Conservation (phyloP, 106 monocot genomes). For the Agapanthus africanus region DNA sequence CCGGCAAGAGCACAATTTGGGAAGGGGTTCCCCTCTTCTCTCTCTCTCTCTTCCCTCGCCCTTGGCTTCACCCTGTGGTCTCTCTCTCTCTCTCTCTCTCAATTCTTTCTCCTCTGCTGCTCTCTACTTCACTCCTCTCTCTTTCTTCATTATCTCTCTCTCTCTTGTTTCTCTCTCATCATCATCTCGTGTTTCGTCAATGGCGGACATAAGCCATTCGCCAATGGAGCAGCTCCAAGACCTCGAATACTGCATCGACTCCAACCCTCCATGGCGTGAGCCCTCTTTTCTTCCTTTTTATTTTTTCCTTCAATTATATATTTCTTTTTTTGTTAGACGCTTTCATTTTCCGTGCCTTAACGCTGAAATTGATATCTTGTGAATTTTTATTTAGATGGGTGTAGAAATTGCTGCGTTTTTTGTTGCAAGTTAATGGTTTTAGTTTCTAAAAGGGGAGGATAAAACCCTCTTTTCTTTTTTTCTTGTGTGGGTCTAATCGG, state of each 20-base stretch:
- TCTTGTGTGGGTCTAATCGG: too few species aligned
- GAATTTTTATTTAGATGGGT: too few species aligned
- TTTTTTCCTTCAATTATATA: not conserved
- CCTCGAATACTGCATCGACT: constrained; percentile 92
- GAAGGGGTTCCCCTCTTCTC: too few species aligned
- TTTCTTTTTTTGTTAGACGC: not conserved
- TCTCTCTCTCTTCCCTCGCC: too few species aligned
- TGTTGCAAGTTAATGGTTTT: not conserved
- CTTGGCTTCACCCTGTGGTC: too few species aligned
- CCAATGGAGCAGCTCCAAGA: constrained; percentile 96
- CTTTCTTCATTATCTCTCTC: not conserved
- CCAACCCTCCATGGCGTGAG: constrained; percentile 87
- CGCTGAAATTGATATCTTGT: not conserved
- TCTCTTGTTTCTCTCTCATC: not conserved
- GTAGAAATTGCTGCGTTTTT: not conserved
- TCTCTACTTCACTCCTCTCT: constrained; percentile 6
- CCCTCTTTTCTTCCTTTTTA: constrained; percentile 6
- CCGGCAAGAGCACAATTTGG: too few species aligned
- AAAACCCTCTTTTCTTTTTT: not conserved
- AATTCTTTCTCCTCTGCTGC: not conserved
- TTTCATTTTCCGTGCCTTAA: not conserved
- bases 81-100: not conserved
- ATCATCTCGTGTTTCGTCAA: not conserved
- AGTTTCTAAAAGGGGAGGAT: not conserved
- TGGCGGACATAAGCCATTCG: constrained; percentile 83